These are phyloP conservation scores for Sporothrix protearum DNA, from an alignment of 2,329 filamentous ascomycete genomes.

Conservation along the genomic window DNA sequence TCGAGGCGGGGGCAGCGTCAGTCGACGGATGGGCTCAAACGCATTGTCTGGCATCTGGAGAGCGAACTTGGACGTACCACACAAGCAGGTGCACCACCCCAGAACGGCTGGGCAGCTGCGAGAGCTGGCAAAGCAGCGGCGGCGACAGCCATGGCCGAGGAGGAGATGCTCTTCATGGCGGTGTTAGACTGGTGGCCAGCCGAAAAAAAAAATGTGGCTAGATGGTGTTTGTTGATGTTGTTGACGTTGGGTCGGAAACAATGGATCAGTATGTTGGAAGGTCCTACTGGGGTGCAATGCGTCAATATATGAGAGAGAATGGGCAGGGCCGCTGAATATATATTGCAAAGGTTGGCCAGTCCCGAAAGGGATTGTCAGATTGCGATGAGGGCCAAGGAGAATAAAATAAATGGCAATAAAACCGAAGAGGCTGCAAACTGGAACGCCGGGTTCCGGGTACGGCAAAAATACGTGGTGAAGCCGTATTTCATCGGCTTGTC, in stretches of 20 bases:
- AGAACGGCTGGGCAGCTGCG: conserved; percentile 41
- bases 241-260: background rate
- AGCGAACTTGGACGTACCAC: conserved; percentile 45
- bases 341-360: background rate
- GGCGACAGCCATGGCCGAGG: conserved; percentile 32
- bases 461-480: conserved; percentile 4
- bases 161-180: conserved; percentile 33
- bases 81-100: conserved; percentile 41
- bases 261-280: background rate
- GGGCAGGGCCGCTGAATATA: background rate
- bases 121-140: conserved; percentile 33
- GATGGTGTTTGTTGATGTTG: too few species aligned
- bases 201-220: too few species aligned
- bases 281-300: background rate
- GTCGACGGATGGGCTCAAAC: too few species aligned
- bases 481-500: conserved; percentile 2
- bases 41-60: too few species aligned
- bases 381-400: background rate
- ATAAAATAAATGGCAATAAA: background rate
- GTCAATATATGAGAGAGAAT: background rate
- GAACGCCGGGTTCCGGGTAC: conserved; percentile 9
- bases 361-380: too few species aligned
- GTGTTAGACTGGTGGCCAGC: too few species aligned
- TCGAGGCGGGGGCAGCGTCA: too few species aligned
- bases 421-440: background rate